phyloP scores from a whole-genome alignment of 768 basidiomycete genomes.

The Kwoniella dendrophila region DNA sequence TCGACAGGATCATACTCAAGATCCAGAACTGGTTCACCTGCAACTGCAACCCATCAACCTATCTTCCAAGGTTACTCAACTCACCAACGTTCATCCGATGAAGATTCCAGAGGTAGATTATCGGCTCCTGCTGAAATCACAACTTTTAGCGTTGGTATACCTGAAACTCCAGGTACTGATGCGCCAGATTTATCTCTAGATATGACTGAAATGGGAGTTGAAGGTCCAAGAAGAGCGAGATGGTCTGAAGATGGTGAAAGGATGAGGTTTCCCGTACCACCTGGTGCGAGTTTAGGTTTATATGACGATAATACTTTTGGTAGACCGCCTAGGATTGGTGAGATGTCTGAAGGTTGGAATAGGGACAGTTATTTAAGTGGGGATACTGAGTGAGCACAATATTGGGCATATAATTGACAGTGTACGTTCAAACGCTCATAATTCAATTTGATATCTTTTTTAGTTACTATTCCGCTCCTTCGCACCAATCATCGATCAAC shows the following conservation, averaged over 20 bases:
- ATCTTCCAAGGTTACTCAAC: neutral
- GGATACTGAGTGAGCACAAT: slow-evolving; percentile 14
- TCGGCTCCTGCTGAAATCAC: neutral
- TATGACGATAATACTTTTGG: slow-evolving; percentile 15
- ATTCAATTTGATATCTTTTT: neutral
- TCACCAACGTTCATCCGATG: no score
- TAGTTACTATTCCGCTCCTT: slow-evolving; percentile 19
- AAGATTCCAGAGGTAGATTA: no score
- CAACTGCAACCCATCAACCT: no score
- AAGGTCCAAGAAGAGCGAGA: slow-evolving; percentile 1
- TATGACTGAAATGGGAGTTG: neutral
- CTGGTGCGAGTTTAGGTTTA: slow-evolving; percentile 9
- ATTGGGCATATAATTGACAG: neutral
- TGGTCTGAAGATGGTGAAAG: slow-evolving; percentile 11
- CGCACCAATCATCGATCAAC: neutral
- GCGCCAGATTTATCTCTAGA: neutral
- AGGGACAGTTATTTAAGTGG: slow-evolving; percentile 12
- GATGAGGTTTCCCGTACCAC: slow-evolving; percentile 18
- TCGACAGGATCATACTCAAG: neutral
- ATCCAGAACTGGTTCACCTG: neutral
- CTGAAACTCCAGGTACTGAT: slow-evolving; percentile 4
- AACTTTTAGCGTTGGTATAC: slow-evolving; percentile 20
- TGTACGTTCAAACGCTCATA: neutral
- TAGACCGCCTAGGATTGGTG: neutral
- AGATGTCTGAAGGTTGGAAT: neutral